Evolutionary conservation across 331 rosid species (phyloP), one percentile per base, ranked within the genome.

Genomic region (Acacia pycnantha): DNA sequence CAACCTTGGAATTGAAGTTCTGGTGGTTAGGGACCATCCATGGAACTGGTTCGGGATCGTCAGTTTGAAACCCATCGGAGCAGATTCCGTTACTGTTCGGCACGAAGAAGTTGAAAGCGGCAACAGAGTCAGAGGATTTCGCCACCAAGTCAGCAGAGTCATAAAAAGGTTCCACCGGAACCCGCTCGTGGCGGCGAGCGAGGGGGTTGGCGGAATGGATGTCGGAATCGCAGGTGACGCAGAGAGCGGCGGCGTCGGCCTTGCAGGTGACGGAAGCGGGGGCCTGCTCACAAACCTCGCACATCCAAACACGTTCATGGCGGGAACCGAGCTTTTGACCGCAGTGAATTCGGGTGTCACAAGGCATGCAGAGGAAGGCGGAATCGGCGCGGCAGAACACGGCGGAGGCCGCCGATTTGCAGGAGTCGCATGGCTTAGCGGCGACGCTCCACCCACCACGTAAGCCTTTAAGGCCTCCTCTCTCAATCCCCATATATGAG

Each of bases 181-280:
- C 91, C 0, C 99, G 95, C 51, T 93, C 97, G 91, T 96, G 99
- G 82, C 99, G 99, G 15, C 87, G 88, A 0, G 99, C 92, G 15
- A 96, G 90, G 0, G 98, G 98, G 65, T 96, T 93, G 1, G 98
- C 99, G 0, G 99, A 96, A 85, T 96, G 99, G 87, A 96, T 92
- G 35, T 96, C 99, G 0, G 94, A 86, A 68, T 96, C 98, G 87
- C 98, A 95, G 11, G 97, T 77, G 91, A 92, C 91, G 51, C 99
- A 95, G 56, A 95, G 97, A 0, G 93, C 92, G 0, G 98, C 99
- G 11, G 99, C 98, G 86, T 96, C 99, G 0, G 99, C 99, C 85
- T 94, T 93, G 86, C 99, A 96, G 71, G 96, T 93, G 89, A 96
- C 95, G 7, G 93, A 82, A 0, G 97, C 99, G 0, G 99, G 99